Evolutionary conservation across 495 filamentous ascomycete genomes (phyloP).

Genomic region (Platismatia glauca): DNA sequence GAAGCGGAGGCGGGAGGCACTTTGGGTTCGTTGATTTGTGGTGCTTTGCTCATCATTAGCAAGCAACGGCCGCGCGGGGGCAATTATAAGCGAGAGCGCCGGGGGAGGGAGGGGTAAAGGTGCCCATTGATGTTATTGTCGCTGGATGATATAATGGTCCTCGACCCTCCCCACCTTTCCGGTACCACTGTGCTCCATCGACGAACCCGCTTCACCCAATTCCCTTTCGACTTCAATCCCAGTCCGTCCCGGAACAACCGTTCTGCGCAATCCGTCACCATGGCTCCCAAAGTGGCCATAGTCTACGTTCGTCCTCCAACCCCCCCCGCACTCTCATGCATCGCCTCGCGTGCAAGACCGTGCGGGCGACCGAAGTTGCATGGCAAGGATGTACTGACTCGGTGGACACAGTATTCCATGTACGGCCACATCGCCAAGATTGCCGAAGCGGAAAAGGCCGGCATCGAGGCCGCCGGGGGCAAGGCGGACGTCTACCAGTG

Average conservation of each 20-base stretch:
- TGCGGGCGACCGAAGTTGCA: constrained; percentile 9
- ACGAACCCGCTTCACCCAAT: too few species aligned
- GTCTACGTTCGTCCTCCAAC: constrained; percentile 57
- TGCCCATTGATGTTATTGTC: too few species aligned
- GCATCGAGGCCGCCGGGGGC: constrained; percentile 79
- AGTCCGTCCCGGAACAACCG: background rate
- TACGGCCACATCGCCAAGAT: constrained; percentile 85
- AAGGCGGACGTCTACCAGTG: constrained; percentile 20
- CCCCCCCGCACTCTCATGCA: background rate
- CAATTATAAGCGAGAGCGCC: too few species aligned
- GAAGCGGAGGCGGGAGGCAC: constrained; percentile 50
- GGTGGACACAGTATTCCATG: constrained; percentile 68
- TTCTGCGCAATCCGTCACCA: constrained; percentile 36
- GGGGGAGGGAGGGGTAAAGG: too few species aligned
- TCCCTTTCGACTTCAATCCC: background rate
- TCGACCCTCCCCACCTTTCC: background rate
- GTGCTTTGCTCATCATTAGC: constrained; percentile 16
- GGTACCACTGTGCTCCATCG: too few species aligned
- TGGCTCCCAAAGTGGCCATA: constrained; percentile 91
- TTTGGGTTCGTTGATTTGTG: constrained; percentile 18
- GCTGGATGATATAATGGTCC: too few species aligned
- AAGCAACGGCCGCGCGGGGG: too few species aligned
- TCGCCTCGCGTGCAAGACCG: background rate
- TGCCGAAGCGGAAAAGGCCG: constrained; percentile 82
- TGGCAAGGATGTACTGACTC: constrained; percentile 15